These are phyloP conservation scores for Adiantum capillusveneris DNA, from an alignment of 75 land plant genomes.

Conservation along the genomic window DNA sequence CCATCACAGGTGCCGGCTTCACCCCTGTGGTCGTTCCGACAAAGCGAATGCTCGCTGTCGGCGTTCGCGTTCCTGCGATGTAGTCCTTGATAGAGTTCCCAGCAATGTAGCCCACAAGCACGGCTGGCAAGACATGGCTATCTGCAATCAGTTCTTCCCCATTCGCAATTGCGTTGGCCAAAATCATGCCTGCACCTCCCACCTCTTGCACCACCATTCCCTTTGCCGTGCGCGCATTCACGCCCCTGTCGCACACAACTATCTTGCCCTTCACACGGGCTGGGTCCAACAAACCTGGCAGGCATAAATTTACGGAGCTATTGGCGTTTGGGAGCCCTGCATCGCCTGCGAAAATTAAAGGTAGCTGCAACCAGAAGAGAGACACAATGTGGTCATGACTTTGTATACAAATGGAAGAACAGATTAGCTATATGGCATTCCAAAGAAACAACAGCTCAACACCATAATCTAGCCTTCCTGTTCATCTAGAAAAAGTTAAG, in stretches of 20 bases:
- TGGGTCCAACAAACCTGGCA: constrained; percentile 33
- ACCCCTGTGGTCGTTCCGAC: constrained; percentile 37
- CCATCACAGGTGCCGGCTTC: constrained; percentile 55
- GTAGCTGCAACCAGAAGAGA: constrained; percentile 4
- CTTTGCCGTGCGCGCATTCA: constrained; percentile 47
- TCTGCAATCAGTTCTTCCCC: constrained; percentile 84
- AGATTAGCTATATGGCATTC: too few relatives aligned
- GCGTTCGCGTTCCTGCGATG: constrained; percentile 15
- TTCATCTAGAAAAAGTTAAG: too few relatives aligned
- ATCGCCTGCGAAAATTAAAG: constrained; percentile 30
- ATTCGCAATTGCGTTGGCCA: constrained; percentile 66
- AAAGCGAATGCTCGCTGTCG: constrained; percentile 48
- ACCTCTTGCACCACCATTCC: constrained; percentile 60
- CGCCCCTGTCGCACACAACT: constrained; percentile 69
- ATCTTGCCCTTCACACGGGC: constrained; percentile 50
- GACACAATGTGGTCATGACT: too few relatives aligned
- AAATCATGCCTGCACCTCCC: constrained; percentile 85
- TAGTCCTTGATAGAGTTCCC: constrained; percentile 52
- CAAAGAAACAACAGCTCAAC: background rate
- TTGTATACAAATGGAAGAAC: too few relatives aligned
- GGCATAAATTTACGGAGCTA: constrained; percentile 34
- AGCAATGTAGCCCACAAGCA: constrained; percentile 43
- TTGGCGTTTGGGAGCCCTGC: constrained; percentile 17
- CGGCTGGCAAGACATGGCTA: constrained; percentile 71
- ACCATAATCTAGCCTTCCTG: too few relatives aligned